A percentile compares a stretch with the other conserved stretches of the same genome.
These are phyloP conservation scores for Leccinum longicurvipes DNA, from an alignment of 768 basidiomycete genomes.

Conservation along the genomic window DNA sequence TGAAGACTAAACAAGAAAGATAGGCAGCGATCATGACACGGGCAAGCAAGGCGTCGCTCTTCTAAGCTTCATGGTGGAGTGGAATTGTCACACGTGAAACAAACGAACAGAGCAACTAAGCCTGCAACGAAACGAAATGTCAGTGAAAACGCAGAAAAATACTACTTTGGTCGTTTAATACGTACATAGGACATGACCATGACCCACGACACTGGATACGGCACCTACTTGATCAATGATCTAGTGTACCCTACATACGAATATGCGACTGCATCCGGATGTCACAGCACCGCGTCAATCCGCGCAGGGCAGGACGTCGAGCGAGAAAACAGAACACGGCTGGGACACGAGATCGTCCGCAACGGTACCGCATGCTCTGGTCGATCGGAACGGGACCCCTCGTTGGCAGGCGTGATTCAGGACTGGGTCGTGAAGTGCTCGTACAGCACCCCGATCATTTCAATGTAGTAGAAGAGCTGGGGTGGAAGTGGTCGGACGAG, in stretches of 20 bases:
- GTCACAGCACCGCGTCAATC: conserved; percentile 22
- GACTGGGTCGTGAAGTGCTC: conserved; percentile 27
- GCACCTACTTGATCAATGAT: conserved; percentile 27
- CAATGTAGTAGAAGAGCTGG: conserved; percentile 39
- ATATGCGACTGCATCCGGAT: conserved; percentile 26
- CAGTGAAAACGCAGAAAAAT: conserved; percentile 1
- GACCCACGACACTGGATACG: conserved; percentile 23
- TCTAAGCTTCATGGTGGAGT: conserved; percentile 4
- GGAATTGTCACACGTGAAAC: neutral
- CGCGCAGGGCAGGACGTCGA: conserved; percentile 26
- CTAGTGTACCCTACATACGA: conserved; percentile 29
- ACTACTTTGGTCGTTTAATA: neutral
- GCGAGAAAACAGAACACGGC: conserved; percentile 21
- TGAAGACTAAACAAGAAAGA: neutral
- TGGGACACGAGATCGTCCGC: conserved; percentile 25
- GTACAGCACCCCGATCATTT: conserved; percentile 36
- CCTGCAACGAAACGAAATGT: conserved; percentile 5
- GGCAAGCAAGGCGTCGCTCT: no score
- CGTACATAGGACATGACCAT: conserved; percentile 14
- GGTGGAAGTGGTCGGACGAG: conserved; percentile 34
- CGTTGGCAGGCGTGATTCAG: conserved; percentile 21
- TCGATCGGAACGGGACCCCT: conserved; percentile 13
- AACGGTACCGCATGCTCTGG: conserved; percentile 28
- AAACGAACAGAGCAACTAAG: neutral
- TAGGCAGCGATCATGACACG: neutral